phyloP scores from a whole-genome alignment of 192 early-diverging fungal genomes.

The Phycomyces blakesleeanus region DNA sequence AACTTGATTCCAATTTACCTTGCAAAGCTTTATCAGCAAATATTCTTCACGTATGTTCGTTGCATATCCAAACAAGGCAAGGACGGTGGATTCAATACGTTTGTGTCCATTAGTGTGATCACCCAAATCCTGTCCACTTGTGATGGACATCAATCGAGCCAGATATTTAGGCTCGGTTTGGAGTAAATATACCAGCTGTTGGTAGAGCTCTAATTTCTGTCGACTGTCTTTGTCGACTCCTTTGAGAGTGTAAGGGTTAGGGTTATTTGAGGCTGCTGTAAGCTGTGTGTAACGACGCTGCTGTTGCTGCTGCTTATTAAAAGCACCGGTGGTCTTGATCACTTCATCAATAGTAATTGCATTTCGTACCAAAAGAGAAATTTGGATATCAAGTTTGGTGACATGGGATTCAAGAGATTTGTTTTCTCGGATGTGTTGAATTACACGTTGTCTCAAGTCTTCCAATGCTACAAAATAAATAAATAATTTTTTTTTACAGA shows the following conservation, averaged over 20 bases:
- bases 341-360: slow-evolving; percentile 95
- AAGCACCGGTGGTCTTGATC: slow-evolving; percentile 44
- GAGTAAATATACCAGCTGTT: slow-evolving; percentile 92
- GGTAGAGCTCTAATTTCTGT: slow-evolving; percentile 76
- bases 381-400: slow-evolving; percentile 92
- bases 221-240: slow-evolving; percentile 85
- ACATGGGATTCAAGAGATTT: slow-evolving; percentile 71
- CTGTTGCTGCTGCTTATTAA: slow-evolving; percentile 42
- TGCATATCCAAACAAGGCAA: slow-evolving; percentile 95
- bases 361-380: slow-evolving; percentile 94
- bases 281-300: slow-evolving; percentile 46
- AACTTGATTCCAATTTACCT: slow-evolving; percentile 39
- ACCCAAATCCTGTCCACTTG: slow-evolving; percentile 77
- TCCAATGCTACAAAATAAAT: slow-evolving; percentile 49
- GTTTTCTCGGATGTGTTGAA: slow-evolving; percentile 89
- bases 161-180: slow-evolving; percentile 96
- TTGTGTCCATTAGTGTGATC: slow-evolving; percentile 59
- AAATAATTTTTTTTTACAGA: background rate
- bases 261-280: slow-evolving; percentile 22
- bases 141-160: slow-evolving; percentile 78
- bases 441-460: slow-evolving; percentile 78
- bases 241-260: slow-evolving; percentile 62
- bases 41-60: slow-evolving; percentile 97
- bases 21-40: slow-evolving; percentile 89
- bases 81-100: slow-evolving; percentile 84